Conservation (phyloP, 2,329 filamentous ascomycete species). For the Cladosporium sp. region DNA sequence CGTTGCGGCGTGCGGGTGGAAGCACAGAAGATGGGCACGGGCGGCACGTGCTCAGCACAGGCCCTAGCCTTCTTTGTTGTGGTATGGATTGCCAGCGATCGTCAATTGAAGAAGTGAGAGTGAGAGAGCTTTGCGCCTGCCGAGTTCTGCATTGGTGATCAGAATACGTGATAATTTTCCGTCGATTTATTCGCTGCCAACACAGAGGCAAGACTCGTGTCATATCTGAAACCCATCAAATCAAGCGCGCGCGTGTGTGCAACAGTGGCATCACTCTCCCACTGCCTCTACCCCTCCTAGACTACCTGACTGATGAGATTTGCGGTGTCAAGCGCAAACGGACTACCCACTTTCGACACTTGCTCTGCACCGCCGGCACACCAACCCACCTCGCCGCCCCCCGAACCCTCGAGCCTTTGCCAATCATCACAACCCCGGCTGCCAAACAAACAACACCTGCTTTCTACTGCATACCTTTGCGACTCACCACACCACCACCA, state of each 20-base stretch:
- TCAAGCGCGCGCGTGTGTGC: slow-evolving; percentile 1
- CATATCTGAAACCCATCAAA: background rate
- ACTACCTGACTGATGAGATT: background rate
- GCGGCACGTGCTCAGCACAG: slow-evolving; percentile 5
- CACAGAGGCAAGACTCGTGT: background rate
- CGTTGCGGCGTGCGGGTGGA: background rate
- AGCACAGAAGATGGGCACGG: background rate
- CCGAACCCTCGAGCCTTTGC: background rate
- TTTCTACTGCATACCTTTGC: background rate
- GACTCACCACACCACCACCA: background rate
- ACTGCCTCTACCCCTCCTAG: slow-evolving; percentile 15
- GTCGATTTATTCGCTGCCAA: background rate
- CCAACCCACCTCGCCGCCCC: slow-evolving; percentile 12
- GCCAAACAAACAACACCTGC: slow-evolving; percentile 14
- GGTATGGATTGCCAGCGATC: background rate
- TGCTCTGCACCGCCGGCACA: background rate
- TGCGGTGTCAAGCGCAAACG: slow-evolving; percentile 12
- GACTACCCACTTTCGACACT: slow-evolving; percentile 10
- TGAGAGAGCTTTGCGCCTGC: background rate
- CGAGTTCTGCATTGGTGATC: background rate
- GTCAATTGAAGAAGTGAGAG: background rate
- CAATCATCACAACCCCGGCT: slow-evolving; percentile 8
- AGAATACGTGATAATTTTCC: background rate
- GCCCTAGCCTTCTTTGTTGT: slow-evolving; percentile 7
- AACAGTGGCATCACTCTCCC: background rate